phyloP scores from a whole-genome alignment of 352 stramenopile genomes.

The Globisporangium nagaii region DNA sequence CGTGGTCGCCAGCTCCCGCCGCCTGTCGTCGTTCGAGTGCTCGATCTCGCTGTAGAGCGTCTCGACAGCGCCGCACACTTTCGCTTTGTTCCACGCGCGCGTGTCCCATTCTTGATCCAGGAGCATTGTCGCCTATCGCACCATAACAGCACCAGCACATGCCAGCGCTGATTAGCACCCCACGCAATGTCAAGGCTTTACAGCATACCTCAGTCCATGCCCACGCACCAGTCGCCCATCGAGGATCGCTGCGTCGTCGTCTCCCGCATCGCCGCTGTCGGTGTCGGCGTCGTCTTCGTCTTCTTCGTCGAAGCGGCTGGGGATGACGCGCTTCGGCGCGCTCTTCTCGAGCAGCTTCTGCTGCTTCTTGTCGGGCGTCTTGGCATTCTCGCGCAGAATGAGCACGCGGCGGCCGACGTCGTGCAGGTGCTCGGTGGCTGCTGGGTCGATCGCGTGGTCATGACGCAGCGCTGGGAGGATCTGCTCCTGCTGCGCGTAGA shows the following conservation, averaged over 20 bases:
- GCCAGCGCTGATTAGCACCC: background rate
- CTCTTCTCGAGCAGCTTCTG: constrained; percentile 17
- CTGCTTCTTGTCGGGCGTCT: constrained; percentile 22
- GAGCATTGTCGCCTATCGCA: constrained; percentile 55
- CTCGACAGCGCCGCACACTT: constrained; percentile 55
- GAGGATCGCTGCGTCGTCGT: constrained; percentile 18
- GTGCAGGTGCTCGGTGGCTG: constrained; percentile 38
- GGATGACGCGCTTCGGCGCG: constrained; percentile 40
- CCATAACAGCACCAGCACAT: background rate
- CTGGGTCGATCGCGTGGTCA: constrained; percentile 33
- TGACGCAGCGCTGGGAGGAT: constrained; percentile 50
- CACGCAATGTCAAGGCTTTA: too few species aligned
- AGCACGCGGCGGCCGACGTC: constrained; percentile 52
- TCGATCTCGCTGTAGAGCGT: constrained; percentile 70
- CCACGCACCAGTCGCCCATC: constrained; percentile 55
- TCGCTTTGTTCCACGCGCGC: constrained; percentile 49
- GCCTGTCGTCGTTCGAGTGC: constrained; percentile 24
- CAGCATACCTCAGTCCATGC: too few species aligned
- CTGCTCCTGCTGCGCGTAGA: constrained; percentile 50
- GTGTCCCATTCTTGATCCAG: constrained; percentile 84
- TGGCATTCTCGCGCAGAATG: constrained; percentile 45
- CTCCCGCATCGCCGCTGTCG: constrained; percentile 12
- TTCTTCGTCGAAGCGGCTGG: constrained; percentile 43
- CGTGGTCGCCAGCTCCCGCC: constrained; percentile 48
- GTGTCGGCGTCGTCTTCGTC: constrained; percentile 22